A percentile compares a stretch with the other conserved stretches of the same genome.
These are phyloP conservation scores for Gremmenia infestans DNA, from an alignment of 2,329 filamentous ascomycete species.

Conservation along the genomic window DNA sequence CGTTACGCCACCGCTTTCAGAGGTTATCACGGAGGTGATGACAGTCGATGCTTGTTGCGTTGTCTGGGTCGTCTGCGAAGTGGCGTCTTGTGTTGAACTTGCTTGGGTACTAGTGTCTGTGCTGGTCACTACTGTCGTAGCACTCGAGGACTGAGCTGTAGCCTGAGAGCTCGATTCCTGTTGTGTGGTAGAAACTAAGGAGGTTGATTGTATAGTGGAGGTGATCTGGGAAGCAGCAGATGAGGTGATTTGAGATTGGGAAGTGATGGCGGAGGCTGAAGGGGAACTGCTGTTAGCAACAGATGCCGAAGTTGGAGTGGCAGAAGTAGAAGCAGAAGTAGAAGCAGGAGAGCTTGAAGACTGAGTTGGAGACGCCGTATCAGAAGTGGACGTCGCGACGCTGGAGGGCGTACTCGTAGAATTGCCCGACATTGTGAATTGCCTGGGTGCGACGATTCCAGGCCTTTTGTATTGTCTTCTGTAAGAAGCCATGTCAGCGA, in stretches of 20 bases:
- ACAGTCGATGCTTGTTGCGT: background rate
- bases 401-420: conserved; percentile 26
- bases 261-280: conserved; percentile 9
- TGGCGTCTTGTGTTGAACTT: background rate
- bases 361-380: conserved; percentile 3
- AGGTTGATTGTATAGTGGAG: conserved; percentile 9
- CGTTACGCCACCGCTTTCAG: background rate
- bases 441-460: conserved; percentile 15
- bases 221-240: conserved; percentile 11
- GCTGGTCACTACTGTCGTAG: conserved; percentile 13
- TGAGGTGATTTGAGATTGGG: conserved; percentile 3
- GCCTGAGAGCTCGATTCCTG: background rate
- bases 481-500: conserved; percentile 20
- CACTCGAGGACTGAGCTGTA: conserved; percentile 17
- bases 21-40: conserved; percentile 10
- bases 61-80: background rate
- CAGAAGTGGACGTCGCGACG: conserved; percentile 7
- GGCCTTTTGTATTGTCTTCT: conserved; percentile 10
- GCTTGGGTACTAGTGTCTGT: conserved; percentile 5
- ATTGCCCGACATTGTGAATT: conserved; percentile 20
- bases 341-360: conserved; percentile 2
- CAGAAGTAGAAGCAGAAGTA: conserved; percentile 6
- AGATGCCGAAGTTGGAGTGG: conserved; percentile 19
- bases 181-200: conserved; percentile 7
- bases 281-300: conserved; percentile 27